These are phyloP conservation scores for Capillidium heterosporum DNA, from an alignment of 371 early-diverging fungal genomes.

Conservation along the genomic window DNA sequence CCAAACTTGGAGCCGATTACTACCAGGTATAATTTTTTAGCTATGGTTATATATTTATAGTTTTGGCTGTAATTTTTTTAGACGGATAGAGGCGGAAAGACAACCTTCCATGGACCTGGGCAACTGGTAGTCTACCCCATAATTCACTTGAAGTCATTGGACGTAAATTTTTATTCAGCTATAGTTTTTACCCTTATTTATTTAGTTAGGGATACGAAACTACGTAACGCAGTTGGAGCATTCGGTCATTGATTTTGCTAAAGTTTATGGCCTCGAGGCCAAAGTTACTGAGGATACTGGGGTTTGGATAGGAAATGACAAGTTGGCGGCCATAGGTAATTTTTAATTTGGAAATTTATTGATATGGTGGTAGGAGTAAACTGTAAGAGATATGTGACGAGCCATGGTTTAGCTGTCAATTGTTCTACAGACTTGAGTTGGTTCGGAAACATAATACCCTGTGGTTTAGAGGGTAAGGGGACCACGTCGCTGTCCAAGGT, in stretches of 20 bases:
- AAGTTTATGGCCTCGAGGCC: conserved; percentile 38
- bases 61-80: conserved; percentile 4
- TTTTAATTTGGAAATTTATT: not conserved
- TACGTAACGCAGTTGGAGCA: conserved; percentile 69
- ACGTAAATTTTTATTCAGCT: conserved; percentile 16
- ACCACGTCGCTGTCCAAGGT: conserved; percentile 49
- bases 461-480: conserved; percentile 62
- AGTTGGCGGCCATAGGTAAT: conserved; percentile 51
- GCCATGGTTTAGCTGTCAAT: conserved; percentile 87
- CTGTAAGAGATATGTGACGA: conserved; percentile 53
- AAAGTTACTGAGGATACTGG: conserved; percentile 57
- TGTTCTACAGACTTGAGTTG: conserved; percentile 68
- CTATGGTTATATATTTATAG: not conserved
- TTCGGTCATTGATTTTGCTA: conserved; percentile 51
- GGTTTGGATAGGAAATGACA: conserved; percentile 63
- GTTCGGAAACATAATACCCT: conserved; percentile 80
- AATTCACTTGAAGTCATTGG: conserved; percentile 44
- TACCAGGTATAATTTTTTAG: conserved; percentile 25
- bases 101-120: conserved; percentile 94
- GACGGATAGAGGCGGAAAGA: conserved; percentile 78
- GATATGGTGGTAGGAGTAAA: not conserved
- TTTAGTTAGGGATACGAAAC: conserved; percentile 40
- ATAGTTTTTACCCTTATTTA: not conserved
- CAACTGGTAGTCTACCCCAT: conserved; percentile 94
- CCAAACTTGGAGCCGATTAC: conserved; percentile 53